Evolutionary conservation across 202 grass and related monocot species (phyloP).

Genomic region (Digitaria exilis): DNA sequence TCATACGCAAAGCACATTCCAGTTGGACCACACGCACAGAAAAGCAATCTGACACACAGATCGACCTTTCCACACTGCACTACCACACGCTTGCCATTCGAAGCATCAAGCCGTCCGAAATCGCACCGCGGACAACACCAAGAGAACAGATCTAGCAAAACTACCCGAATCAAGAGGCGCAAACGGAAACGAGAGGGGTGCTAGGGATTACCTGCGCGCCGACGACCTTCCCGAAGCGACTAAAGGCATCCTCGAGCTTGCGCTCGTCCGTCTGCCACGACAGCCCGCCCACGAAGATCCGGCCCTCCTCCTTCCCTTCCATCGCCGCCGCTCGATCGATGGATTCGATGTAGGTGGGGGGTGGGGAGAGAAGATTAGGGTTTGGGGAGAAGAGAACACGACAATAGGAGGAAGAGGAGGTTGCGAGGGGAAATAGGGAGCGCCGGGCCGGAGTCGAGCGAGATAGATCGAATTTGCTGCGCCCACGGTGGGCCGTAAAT

Average conservation of each 20-base stretch:
- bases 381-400: neutral
- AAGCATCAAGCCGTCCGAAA: neutral
- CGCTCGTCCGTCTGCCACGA: conserved; percentile 62
- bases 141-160: conserved; percentile 39
- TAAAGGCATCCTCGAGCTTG: conserved; percentile 64
- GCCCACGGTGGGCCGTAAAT: neutral
- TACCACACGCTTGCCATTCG: neutral
- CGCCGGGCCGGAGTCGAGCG: too few relatives aligned
- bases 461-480: neutral
- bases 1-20: neutral
- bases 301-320: conserved; percentile 66
- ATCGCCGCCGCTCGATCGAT: conserved; percentile 26
- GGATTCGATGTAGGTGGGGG: neutral
- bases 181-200: neutral
- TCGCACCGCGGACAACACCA: neutral
- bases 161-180: neutral
- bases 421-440: neutral
- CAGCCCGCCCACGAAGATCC: conserved; percentile 87
- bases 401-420: too few relatives aligned
- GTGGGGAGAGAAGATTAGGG: conserved; percentile 15
- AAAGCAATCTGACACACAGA: neutral
- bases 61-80: neutral
- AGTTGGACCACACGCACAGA: neutral
- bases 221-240: conserved; percentile 78
- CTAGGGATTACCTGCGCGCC: conserved; percentile 55